Conservation (phyloP, 371 early-diverging fungal genomes). For the Lichtheimia hyalospora region DNA sequence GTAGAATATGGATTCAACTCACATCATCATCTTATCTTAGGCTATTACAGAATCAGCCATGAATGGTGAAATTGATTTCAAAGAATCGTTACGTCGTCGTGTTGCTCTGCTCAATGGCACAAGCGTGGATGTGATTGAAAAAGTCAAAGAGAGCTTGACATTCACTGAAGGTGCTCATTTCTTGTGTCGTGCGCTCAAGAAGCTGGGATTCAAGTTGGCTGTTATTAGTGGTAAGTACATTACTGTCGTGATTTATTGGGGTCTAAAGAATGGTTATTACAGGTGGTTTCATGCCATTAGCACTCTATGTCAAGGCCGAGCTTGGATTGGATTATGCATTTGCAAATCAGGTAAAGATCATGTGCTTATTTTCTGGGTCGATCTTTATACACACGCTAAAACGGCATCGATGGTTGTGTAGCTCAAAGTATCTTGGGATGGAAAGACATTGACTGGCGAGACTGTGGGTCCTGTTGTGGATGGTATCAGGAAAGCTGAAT, state of each 20-base stretch:
- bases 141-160: constrained; percentile 70
- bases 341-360: constrained; percentile 79
- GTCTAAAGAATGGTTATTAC: background rate
- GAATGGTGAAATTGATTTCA: constrained; percentile 96
- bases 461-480: constrained; percentile 89
- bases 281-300: constrained; percentile 94
- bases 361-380: background rate
- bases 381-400: constrained; percentile 1
- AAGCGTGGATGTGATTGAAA: constrained; percentile 76
- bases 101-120: constrained; percentile 89
- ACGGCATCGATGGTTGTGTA: constrained; percentile 14
- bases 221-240: constrained; percentile 80
- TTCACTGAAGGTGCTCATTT: constrained; percentile 93
- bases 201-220: constrained; percentile 90
- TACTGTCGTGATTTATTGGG: background rate
- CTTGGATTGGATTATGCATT: constrained; percentile 95
- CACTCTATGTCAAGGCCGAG: constrained; percentile 83
- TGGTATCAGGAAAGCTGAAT: constrained; percentile 90
- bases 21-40: constrained; percentile 27
- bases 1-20: no score
- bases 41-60: constrained; percentile 94
- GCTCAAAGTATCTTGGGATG: constrained; percentile 84
- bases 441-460: constrained; percentile 79
- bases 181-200: constrained; percentile 86
- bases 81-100: constrained; percentile 85